Evolutionary conservation across 1,139 yeast species (phyloP), one percentile per base, ranked within the genome.

Genomic region (Wickerhamomyces sp.): DNA sequence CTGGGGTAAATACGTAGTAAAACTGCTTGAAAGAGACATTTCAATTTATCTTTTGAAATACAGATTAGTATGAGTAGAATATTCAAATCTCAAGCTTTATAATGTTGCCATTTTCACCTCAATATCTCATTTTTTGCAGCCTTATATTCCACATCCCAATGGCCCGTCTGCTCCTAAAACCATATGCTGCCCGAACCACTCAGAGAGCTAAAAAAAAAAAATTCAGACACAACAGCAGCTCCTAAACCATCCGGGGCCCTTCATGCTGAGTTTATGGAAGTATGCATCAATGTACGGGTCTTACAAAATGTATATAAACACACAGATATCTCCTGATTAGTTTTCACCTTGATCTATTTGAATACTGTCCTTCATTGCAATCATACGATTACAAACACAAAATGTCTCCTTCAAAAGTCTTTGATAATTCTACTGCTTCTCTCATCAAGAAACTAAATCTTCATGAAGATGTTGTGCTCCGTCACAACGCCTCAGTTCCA

Each of bases 401-500:
- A 30, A 51, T 49, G 54, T 49, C 55, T 10, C 52, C 54, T 28
- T 46, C 55, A 36, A 49, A 43, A 30, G 36, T 41, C 23, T 41
- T 31, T 33, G 41, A 41, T 17, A 46, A 46, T 26, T 40, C 42
- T 30, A 40, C 46, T 26, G 45, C 52, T 23, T 44, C 49, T 13
- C 34, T 51, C 26, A 49, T 51, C 33, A 39, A 52, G 31, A 60
- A 57, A 37, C 51, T 64, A 25, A 57, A 55, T 30, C 52, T 64
- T 27, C 52, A 55, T 35, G 55, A 54, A 30, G 66, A 58, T 21
- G 65, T 62, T 9, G 47, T 58, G 18, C 58, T 63, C 37, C 64
- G 68, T 62, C 95, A 91, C 71, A 91, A 91, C 61, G 88, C 97
- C 39, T 86, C 96, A 29, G 87, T 91, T 30, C 95, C 97, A 49